These are phyloP conservation scores for Vanderwaltozyma tropicalis DNA, from an alignment of 805 yeast genomes.

Conservation along the genomic window DNA sequence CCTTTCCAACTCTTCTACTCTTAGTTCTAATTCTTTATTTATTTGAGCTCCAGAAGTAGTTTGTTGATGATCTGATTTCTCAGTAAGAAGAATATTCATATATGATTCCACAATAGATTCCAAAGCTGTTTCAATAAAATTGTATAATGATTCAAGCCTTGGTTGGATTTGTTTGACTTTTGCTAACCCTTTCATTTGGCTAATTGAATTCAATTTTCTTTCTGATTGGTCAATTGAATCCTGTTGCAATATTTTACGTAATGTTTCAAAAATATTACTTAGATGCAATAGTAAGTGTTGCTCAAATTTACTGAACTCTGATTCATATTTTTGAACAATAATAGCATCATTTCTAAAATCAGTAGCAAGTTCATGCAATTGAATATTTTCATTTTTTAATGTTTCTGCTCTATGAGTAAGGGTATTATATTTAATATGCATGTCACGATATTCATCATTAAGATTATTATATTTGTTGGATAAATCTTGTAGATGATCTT, in stretches of 20 bases:
- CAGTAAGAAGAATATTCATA: conserved; percentile 24
- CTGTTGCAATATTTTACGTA: conserved; percentile 48
- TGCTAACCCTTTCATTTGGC: conserved; percentile 13
- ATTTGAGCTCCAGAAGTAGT: conserved; percentile 6
- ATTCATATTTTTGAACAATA: conserved; percentile 16
- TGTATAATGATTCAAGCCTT: conserved; percentile 35
- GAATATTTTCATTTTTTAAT: conserved; percentile 17
- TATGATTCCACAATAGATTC: conserved; percentile 50
- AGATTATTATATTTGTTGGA: conserved; percentile 7
- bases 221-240: conserved; percentile 50
- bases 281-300: conserved; percentile 37
- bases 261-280: conserved; percentile 39
- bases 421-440: conserved; percentile 6
- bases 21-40: conserved; percentile 34
- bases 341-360: conserved; percentile 12
- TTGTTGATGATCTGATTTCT: conserved; percentile 6
- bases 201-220: conserved; percentile 36
- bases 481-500: conserved; percentile 9
- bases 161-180: conserved; percentile 24
- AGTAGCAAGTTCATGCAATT: conserved; percentile 8
- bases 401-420: conserved; percentile 8
- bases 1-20: conserved; percentile 52
- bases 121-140: conserved; percentile 51
- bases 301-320: conserved; percentile 33
- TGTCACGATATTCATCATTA: conserved; percentile 6